phyloP scores from a whole-genome alignment of 108 stramenopile species.

The Cyclostephanos tholiformis region DNA sequence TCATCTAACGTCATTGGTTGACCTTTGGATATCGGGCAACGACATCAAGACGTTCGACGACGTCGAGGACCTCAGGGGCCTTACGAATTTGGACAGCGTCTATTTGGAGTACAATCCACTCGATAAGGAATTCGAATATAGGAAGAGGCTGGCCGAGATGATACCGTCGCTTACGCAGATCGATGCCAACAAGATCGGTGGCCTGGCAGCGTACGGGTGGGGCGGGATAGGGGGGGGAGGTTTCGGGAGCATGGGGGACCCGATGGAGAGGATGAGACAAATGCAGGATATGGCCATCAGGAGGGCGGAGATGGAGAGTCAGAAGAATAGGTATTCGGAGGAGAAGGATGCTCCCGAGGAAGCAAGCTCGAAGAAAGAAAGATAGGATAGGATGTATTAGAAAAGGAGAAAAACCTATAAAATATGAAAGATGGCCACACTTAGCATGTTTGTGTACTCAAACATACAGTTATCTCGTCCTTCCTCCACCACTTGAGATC shows the following conservation, averaged over 20 bases:
- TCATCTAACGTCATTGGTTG: slow-evolving; percentile 76
- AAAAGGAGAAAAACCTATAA: too few relatives aligned
- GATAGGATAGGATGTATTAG: too few relatives aligned
- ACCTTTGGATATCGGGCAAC: slow-evolving; percentile 98
- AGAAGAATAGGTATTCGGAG: background rate
- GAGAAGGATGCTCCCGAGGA: too few relatives aligned
- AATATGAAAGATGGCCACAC: too few relatives aligned
- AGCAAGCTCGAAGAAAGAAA: too few relatives aligned
- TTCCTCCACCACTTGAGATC: too few relatives aligned
- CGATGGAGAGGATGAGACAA: slow-evolving; percentile 44
- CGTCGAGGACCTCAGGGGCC: slow-evolving; percentile 54
- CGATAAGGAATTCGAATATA: slow-evolving; percentile 86
- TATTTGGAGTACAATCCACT: slow-evolving; percentile 98
- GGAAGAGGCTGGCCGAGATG: slow-evolving; percentile 73
- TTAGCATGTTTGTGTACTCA: too few relatives aligned
- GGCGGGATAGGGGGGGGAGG: slow-evolving; percentile 2
- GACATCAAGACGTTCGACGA: slow-evolving; percentile 83
- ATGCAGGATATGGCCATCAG: slow-evolving; percentile 42
- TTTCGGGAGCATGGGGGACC: background rate
- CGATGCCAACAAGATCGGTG: slow-evolving; percentile 83
- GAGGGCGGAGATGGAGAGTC: slow-evolving; percentile 19
- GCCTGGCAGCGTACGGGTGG: slow-evolving; percentile 25
- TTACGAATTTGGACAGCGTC: slow-evolving; percentile 76
- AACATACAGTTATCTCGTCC: too few relatives aligned
- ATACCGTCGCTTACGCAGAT: slow-evolving; percentile 84